Conservation (phyloP, 805 yeast species). For the Metschnikowia picachoensis region DNA sequence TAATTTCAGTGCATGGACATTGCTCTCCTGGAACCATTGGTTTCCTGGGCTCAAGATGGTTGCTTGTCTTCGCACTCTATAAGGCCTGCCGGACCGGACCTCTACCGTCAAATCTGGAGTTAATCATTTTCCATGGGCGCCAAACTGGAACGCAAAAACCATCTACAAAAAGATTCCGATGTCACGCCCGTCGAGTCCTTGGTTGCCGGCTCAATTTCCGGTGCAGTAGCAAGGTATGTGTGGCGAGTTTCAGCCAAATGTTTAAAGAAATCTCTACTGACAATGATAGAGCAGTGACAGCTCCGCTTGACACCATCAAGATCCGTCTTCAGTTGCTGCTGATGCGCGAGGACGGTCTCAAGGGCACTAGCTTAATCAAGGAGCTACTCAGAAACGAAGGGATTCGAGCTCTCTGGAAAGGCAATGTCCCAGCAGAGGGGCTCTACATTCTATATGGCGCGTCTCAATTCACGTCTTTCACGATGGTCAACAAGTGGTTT, state of each 20-base stretch:
- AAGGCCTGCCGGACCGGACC: too few species aligned
- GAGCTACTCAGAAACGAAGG: constrained; percentile 63
- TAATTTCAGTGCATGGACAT: too few species aligned
- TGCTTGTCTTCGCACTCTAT: too few species aligned
- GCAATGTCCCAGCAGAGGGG: constrained; percentile 86
- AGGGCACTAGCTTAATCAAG: constrained; percentile 35
- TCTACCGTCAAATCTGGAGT: too few species aligned
- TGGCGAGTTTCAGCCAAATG: too few species aligned
- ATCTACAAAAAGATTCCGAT: constrained; percentile 47
- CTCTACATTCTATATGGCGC: constrained; percentile 86
- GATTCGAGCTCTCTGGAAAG: constrained; percentile 82
- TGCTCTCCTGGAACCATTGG: too few species aligned
- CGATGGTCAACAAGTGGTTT: constrained; percentile 48
- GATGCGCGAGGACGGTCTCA: constrained; percentile 4
- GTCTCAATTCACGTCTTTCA: constrained; percentile 72
- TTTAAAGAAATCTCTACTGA: too few species aligned
- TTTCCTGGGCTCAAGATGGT: too few species aligned
- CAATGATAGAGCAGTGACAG: constrained; percentile 49
- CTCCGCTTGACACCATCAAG: constrained; percentile 78
- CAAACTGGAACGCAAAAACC: constrained; percentile 33
- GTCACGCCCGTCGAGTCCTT: constrained; percentile 52
- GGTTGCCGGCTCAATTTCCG: constrained; percentile 56
- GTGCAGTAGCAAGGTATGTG: constrained; percentile 41
- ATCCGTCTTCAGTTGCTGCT: constrained; percentile 67
- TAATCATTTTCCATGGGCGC: background rate